These are phyloP conservation scores for Puccinia sorghi DNA, from an alignment of 1,284 basidiomycete species.

Conservation along the genomic window DNA sequence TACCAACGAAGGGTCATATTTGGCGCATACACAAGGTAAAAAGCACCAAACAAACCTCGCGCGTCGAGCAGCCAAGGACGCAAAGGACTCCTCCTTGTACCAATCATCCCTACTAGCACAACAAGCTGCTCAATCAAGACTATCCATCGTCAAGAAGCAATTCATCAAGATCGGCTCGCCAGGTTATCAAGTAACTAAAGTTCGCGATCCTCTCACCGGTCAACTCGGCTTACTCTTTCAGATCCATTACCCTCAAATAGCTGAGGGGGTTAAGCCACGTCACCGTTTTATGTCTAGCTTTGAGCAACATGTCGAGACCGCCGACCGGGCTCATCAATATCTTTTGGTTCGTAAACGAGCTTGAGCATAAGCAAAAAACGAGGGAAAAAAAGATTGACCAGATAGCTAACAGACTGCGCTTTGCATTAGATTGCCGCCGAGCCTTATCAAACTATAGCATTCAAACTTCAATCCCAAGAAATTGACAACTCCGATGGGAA, in stretches of 20 bases:
- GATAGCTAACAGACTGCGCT: neutral
- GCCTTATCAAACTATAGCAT: slow-evolving; percentile 97
- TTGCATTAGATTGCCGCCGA: slow-evolving; percentile 85
- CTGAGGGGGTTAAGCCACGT: slow-evolving; percentile 77
- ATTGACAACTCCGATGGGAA: slow-evolving; percentile 64
- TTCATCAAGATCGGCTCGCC: slow-evolving; percentile 97
- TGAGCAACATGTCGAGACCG: slow-evolving; percentile 93
- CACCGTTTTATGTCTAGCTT: slow-evolving; percentile 97
- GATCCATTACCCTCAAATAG: slow-evolving; percentile 85
- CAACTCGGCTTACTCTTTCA: slow-evolving; percentile 88
- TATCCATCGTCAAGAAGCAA: slow-evolving; percentile 77
- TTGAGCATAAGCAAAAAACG: neutral
- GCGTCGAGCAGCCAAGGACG: slow-evolving; percentile 88
- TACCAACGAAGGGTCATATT: slow-evolving; percentile 98
- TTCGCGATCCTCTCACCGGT: slow-evolving; percentile 62
- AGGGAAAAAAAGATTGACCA: neutral
- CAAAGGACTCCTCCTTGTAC: slow-evolving; percentile 68
- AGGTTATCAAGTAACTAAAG: slow-evolving; percentile 62
- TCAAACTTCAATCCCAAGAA: slow-evolving; percentile 95
- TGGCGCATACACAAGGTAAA: slow-evolving; percentile 98
- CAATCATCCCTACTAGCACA: slow-evolving; percentile 64
- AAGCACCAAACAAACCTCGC: slow-evolving; percentile 99
- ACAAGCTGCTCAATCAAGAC: slow-evolving; percentile 50
- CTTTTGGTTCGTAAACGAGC: slow-evolving; percentile 71
- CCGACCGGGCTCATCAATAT: slow-evolving; percentile 95